These are phyloP conservation scores for Hysterium pulicare DNA, from an alignment of 2,329 filamentous ascomycete species.

Conservation along the genomic window DNA sequence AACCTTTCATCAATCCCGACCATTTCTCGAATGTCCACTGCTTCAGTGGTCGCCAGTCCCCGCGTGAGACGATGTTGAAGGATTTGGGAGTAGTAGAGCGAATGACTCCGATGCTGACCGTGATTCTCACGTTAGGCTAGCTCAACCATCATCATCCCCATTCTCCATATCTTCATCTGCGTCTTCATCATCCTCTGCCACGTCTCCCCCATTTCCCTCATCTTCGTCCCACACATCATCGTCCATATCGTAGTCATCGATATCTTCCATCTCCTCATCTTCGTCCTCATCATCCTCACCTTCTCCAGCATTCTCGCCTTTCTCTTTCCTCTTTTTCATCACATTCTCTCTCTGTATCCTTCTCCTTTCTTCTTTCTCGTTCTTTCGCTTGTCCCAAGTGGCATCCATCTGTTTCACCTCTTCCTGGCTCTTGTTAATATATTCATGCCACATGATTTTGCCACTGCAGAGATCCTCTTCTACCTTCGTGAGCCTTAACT, in stretches of 20 bases:
- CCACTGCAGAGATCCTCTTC: slow-evolving; percentile 90
- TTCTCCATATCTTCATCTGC: too few species aligned
- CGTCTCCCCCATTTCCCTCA: too few species aligned
- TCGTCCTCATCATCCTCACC: slow-evolving; percentile 43
- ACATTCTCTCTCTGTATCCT: slow-evolving; percentile 86
- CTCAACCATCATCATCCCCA: too few species aligned
- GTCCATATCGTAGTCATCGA: slow-evolving; percentile 48
- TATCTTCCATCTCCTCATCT: slow-evolving; percentile 38
- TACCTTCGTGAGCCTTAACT: slow-evolving; percentile 85
- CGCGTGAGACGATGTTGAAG: too few species aligned
- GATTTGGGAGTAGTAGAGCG: too few species aligned
- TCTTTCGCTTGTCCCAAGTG: slow-evolving; percentile 72
- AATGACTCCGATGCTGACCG: too few species aligned
- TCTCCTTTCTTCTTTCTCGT: slow-evolving; percentile 78
- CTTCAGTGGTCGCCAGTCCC: too few species aligned
- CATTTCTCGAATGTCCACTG: too few species aligned
- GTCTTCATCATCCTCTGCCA: too few species aligned
- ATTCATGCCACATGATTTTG: slow-evolving; percentile 97
- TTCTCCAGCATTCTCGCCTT: slow-evolving; percentile 46
- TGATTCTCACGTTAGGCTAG: too few species aligned
- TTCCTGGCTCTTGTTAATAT: slow-evolving; percentile 75
- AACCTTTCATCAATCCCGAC: too few species aligned
- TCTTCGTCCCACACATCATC: slow-evolving; percentile 45
- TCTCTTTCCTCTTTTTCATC: slow-evolving; percentile 73
- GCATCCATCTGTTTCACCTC: slow-evolving; percentile 78